Evolutionary conservation across 2,329 filamentous ascomycete species (phyloP), one percentile per base, ranked within the genome.

Genomic region (Penicillium sp.): DNA sequence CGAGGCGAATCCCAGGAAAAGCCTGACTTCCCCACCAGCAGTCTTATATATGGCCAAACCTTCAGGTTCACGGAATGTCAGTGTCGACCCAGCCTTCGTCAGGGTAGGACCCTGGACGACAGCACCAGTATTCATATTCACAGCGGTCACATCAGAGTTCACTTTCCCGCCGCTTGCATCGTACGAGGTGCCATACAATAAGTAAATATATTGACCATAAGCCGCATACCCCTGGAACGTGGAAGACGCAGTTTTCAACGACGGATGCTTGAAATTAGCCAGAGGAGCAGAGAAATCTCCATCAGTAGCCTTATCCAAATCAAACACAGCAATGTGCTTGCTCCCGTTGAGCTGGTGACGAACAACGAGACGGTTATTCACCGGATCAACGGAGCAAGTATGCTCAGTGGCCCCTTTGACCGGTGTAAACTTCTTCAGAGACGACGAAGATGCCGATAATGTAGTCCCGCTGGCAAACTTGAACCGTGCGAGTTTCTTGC

Each of bases 1-100:
- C 2, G 55, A 60, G 3, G 60, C 61, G 53, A 60, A 61, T 13
- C 55, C 60, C 29, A 61, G 33, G 46, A 59, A 59, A 11, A 60
- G 42, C 4, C 57, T 35, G 31, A 58, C 57, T 29, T 61, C 52
- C 2, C 56, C 58, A 4, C 18, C 52, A 3, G 29, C 50, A 3
- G 56, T 61, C 36, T 54, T 14, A 46, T 62, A 62, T 10, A 62
- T 50, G 1, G 54, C 59, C 52, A 62, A 34, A 4, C 58, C 59
- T 33, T 62, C 59, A 2, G 59, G 54, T 30, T 60, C 59, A 1
- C 59, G 51, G 34, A 53, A 62, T 3, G 10, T 13, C 8, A 62
- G 47, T 4, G 53, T 59, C n/a, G 49, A 53, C 2, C 59, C 55
- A 1, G 58, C 58, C 22, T 55, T 58, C 4, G 56, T 60, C 11